Evolutionary conservation across 1,139 yeast species (phyloP), one percentile per base, ranked within the genome.

Genomic region (Yamadazyma taylorii): DNA sequence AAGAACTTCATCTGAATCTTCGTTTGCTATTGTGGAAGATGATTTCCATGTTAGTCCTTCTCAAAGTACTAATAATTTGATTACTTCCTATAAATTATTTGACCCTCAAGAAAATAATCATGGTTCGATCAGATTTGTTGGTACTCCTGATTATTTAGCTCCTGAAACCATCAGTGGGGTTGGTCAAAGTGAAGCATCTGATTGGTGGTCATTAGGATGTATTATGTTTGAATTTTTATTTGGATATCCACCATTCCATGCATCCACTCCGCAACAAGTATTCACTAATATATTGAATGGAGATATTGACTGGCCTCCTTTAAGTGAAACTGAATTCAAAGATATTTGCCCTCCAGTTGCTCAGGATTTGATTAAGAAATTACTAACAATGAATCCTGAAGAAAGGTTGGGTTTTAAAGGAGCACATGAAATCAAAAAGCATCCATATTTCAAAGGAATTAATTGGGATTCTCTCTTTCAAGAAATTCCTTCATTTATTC

Each of bases 131-230:
- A 78, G 75, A 47, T 90, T 92, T 54, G 96, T 89, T 25, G 99
- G 99, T 0, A 94, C 99, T 0, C 98, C 99, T 0, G 99, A 94
- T 56, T 94, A 94, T 59, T 73, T 94, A 29, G 95, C 99, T 0
- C 99, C 99, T 0, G 99, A 94, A 56, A 90, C 97, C 0, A 88
- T 94, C 45, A 70, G 77, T 33, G 97, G 97, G 23, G 72, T 74
- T 5, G 87, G 88, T 0, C 97, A 92, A 57, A 88, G 83, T 45
- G 92, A 83, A 49, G 78, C 84, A 31, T 82, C 95, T 26, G 99
- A 94, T 66, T 94, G 98, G 98, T 94, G 98, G 98, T 87, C 97
- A 2, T 77, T 90, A 32, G 99, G 99, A 0, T 92, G 97, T 59
- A 89, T 94, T 13, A 63, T 90, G 43, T 94, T 92, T 67, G 99